A percentile compares a stretch with the other conserved stretches of the same genome.
Conservation (phyloP, 1,139 yeast genomes). For the Candida neerlandica region DNA sequence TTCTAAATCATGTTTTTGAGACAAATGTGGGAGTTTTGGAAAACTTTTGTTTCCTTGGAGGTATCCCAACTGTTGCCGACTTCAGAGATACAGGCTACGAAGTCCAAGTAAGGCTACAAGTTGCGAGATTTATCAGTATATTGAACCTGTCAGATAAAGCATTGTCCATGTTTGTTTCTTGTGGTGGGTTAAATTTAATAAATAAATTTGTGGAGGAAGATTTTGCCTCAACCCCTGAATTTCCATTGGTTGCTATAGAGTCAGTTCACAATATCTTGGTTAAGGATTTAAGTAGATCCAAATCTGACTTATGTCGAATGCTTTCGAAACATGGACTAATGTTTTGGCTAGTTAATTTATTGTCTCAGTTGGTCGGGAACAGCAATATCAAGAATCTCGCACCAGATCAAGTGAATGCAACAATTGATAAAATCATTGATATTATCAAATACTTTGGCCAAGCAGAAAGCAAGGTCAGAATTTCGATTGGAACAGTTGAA, state of each 20-base stretch:
- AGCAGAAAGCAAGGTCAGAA: slow-evolving; percentile 46
- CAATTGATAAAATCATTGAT: slow-evolving; percentile 39
- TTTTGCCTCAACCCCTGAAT: slow-evolving; percentile 44
- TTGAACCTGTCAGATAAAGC: slow-evolving; percentile 42
- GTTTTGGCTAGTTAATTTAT: slow-evolving; percentile 51
- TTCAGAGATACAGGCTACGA: slow-evolving; percentile 42
- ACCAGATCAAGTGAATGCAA: slow-evolving; percentile 26
- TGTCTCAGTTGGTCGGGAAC: slow-evolving; percentile 30
- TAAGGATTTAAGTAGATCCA: slow-evolving; percentile 47
- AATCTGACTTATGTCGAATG: slow-evolving; percentile 58
- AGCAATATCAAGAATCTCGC: slow-evolving; percentile 16
- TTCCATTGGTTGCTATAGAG: slow-evolving; percentile 51
- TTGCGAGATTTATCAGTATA: slow-evolving; percentile 45
- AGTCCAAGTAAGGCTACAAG: slow-evolving; percentile 41
- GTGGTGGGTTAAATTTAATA: slow-evolving; percentile 58
- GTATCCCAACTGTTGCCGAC: slow-evolving; percentile 53
- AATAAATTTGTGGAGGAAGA: slow-evolving; percentile 59
- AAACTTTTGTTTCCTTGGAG: slow-evolving; percentile 58
- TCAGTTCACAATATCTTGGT: slow-evolving; percentile 47
- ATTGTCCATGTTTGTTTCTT: slow-evolving; percentile 53
- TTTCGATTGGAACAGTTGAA: slow-evolving; percentile 44
- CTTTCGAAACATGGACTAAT: slow-evolving; percentile 51
- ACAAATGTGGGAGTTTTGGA: slow-evolving; percentile 43
- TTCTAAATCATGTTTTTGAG: slow-evolving; percentile 43
- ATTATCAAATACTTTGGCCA: slow-evolving; percentile 45